phyloP scores from a whole-genome alignment of 768 basidiomycete genomes.

The Russula griseocarnosa region DNA sequence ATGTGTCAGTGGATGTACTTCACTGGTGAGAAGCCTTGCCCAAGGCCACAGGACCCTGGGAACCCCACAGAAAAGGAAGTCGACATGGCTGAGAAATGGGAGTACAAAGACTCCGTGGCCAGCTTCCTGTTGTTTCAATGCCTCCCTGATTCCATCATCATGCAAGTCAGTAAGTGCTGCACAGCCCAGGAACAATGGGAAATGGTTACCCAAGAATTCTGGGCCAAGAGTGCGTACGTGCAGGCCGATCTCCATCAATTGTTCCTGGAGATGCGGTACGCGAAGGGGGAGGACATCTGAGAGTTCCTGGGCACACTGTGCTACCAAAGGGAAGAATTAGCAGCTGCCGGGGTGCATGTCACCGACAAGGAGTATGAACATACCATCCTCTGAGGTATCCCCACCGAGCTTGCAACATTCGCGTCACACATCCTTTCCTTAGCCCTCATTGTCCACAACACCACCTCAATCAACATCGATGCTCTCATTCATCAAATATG shows the following conservation, averaged over 20 bases:
- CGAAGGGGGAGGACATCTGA: background rate
- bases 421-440: background rate
- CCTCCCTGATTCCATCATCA: too few species aligned
- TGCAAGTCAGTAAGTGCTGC: too few species aligned
- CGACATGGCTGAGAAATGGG: too few species aligned
- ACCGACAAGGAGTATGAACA: background rate
- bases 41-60: rapidly evolving
- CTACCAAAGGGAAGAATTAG: background rate
- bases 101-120: too few species aligned
- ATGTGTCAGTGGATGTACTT: too few species aligned
- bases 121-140: too few species aligned
- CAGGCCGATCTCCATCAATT: background rate
- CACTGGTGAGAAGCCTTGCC: too few species aligned
- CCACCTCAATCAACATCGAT: background rate
- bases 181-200: too few species aligned
- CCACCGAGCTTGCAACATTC: background rate
- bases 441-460: background rate
- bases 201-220: too few species aligned
- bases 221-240: background rate
- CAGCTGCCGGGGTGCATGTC: background rate
- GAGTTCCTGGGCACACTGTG: background rate
- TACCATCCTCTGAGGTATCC: background rate
- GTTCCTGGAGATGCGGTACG: background rate
- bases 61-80: too few species aligned
- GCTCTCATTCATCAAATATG: background rate